Conservation (phyloP, 352 stramenopile species). For the Phytopythium delawarense region DNA sequence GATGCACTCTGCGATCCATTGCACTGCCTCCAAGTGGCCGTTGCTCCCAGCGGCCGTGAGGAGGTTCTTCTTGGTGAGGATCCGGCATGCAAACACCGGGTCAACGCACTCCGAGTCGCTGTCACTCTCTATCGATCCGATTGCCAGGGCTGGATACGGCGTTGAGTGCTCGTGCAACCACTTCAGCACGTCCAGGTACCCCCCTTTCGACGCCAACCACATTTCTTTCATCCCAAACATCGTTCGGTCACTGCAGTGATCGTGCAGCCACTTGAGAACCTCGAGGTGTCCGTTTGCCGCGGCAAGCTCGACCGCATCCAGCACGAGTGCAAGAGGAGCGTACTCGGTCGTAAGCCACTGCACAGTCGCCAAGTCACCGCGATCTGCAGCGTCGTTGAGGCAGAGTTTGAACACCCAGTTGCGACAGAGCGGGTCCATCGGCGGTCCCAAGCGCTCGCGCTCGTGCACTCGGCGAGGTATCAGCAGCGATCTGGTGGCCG, state of each 20-base stretch:
- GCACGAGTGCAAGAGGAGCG: neutral
- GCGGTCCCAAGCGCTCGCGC: neutral
- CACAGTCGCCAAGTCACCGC: neutral
- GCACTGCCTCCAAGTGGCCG: neutral
- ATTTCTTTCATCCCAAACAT: slow-evolving; percentile 6
- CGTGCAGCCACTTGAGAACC: neutral
- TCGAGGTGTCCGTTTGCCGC: neutral
- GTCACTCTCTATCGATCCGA: neutral
- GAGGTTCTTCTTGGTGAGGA: neutral
- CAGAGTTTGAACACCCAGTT: neutral
- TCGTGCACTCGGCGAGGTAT: neutral
- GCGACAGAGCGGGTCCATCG: neutral
- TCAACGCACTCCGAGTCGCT: neutral
- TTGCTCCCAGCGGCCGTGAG: neutral
- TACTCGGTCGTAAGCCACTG: neutral
- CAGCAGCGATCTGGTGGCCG: neutral
- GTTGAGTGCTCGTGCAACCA: slow-evolving; percentile 1
- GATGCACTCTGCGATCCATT: neutral
- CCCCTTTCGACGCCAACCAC: neutral
- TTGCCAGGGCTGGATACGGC: neutral
- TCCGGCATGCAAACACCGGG: neutral
- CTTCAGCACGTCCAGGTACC: neutral
- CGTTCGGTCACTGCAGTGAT: neutral
- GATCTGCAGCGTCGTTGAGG: neutral
- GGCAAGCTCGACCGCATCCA: neutral